Evolutionary conservation across 1,284 basidiomycete species (phyloP), one percentile per base, ranked within the genome.

Genomic region (Ceratobasidium sp.): DNA sequence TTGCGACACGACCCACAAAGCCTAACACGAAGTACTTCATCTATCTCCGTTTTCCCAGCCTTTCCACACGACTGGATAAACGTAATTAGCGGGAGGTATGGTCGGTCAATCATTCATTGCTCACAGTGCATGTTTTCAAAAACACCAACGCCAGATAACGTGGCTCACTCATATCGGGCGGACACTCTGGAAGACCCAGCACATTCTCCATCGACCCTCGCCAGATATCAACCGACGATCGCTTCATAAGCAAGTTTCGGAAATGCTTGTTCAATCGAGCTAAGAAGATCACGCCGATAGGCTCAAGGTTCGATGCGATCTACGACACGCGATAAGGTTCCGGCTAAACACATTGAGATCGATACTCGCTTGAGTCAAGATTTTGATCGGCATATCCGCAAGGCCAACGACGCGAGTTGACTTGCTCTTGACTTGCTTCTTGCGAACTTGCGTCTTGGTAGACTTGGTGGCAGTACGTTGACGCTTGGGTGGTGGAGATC

Each of bases 361-460:
- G 20, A 42, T 67, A 37, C 77, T 58, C 39, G 83, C 82, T 77
- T 82, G 80, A 39, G 77, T 77, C 63, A 83, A 82, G n/a, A 83
- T 76, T 47, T 83, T 82, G 31, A 82, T 45, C 1, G 82, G 82
- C 79, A 82, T 80, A 26, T 80, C 60, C 80, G 80, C 80, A 28
- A 83, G 71, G 11, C 76, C 75, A 7, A 78, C 79, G 1, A 82
- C 69, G 26, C 75, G 75, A 20, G 79, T 78, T 39, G 33, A 47
- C 49, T 39, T 56, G 20, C 51, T 33, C 17, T 53, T 51, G 47
- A 53, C 47, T 37, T 49, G 65, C n/a, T 33, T 67, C 65, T 67
- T 67, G 23, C 39, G 65, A 31, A 26, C 23, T 26, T 45, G 23
- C 8, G 45, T 2, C 8, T 17, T 37, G 26, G 23, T 67, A 35